Percentiles rank a stretch among this genome's conserved stretches.
Evolutionary conservation across 495 filamentous ascomycete species (phyloP).

Genomic region (Talaromyces proteolyticus): DNA sequence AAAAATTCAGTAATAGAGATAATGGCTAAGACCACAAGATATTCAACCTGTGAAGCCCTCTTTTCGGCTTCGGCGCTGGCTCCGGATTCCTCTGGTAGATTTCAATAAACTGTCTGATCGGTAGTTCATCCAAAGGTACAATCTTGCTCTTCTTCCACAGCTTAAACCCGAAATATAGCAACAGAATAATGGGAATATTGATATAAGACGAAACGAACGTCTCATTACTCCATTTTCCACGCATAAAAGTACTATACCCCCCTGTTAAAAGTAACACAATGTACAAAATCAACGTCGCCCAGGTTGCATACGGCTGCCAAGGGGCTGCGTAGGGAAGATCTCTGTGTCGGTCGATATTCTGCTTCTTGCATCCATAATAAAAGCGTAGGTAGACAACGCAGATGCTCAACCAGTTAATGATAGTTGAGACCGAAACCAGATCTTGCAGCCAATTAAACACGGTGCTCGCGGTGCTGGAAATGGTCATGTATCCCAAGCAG

Average conservation of each 20-base stretch:
- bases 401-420: slow-evolving; percentile 49
- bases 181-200: slow-evolving; percentile 48
- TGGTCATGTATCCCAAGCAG: slow-evolving; percentile 17
- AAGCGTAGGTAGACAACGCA: slow-evolving; percentile 50
- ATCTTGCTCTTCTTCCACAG: slow-evolving; percentile 46
- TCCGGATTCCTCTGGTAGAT: slow-evolving; percentile 16
- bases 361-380: slow-evolving; percentile 39
- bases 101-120: slow-evolving; percentile 43
- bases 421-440: slow-evolving; percentile 42
- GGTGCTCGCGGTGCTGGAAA: slow-evolving; percentile 10
- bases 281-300: slow-evolving; percentile 36
- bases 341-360: slow-evolving; percentile 25
- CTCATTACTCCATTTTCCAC: slow-evolving; percentile 27
- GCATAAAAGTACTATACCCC: slow-evolving; percentile 56
- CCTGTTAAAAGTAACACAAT: slow-evolving; percentile 40
- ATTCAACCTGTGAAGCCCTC: slow-evolving; percentile 9
- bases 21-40: slow-evolving; percentile 8
- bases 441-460: slow-evolving; percentile 46
- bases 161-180: slow-evolving; percentile 51
- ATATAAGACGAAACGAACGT: slow-evolving; percentile 28
- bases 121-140: slow-evolving; percentile 41
- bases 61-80: slow-evolving; percentile 10
- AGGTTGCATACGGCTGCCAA: slow-evolving; percentile 45
- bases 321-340: slow-evolving; percentile 41
- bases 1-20: too few relatives aligned